phyloP scores from a whole-genome alignment of 2,329 filamentous ascomycete genomes.

The Fusarium lateritium region DNA sequence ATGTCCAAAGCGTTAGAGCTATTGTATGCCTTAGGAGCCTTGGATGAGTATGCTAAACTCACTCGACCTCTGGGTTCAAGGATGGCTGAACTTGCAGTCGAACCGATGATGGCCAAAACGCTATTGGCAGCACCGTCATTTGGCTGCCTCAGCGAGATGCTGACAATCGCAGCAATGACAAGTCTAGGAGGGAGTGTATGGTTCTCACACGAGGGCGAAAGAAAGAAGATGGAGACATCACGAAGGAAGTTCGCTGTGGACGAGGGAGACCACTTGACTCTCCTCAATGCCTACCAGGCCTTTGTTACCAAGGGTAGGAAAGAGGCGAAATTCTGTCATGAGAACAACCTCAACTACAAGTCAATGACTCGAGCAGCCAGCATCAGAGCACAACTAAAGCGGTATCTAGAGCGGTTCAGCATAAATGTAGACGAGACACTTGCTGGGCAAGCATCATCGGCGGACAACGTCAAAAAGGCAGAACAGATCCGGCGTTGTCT shows the following conservation, averaged over 20 bases:
- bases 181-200: slow-evolving; percentile 87
- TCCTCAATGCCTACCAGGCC: slow-evolving; percentile 93
- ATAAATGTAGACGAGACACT: slow-evolving; percentile 77
- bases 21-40: slow-evolving; percentile 85
- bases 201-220: slow-evolving; percentile 84
- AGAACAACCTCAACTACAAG: slow-evolving; percentile 90
- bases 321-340: slow-evolving; percentile 87
- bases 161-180: slow-evolving; percentile 95
- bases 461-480: slow-evolving; percentile 59
- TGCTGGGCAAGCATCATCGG: slow-evolving; percentile 53
- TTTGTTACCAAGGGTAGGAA: slow-evolving; percentile 89
- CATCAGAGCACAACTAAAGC: slow-evolving; percentile 86
- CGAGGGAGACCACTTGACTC: slow-evolving; percentile 93
- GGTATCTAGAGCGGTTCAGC: slow-evolving; percentile 89
- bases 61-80: slow-evolving; percentile 88
- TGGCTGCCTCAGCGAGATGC: slow-evolving; percentile 85
- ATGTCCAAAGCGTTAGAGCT: slow-evolving; percentile 90
- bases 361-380: slow-evolving; percentile 85
- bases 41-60: slow-evolving; percentile 92
- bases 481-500: slow-evolving; percentile 88
- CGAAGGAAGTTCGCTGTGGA: slow-evolving; percentile 89
- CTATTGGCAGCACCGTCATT: slow-evolving; percentile 83
- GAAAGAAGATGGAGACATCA: slow-evolving; percentile 80
- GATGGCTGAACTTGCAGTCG: slow-evolving; percentile 94
- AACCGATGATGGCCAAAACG: slow-evolving; percentile 96